These are phyloP conservation scores for Symbiodinium natans DNA, from an alignment of 73 alveolate species.

Conservation along the genomic window DNA sequence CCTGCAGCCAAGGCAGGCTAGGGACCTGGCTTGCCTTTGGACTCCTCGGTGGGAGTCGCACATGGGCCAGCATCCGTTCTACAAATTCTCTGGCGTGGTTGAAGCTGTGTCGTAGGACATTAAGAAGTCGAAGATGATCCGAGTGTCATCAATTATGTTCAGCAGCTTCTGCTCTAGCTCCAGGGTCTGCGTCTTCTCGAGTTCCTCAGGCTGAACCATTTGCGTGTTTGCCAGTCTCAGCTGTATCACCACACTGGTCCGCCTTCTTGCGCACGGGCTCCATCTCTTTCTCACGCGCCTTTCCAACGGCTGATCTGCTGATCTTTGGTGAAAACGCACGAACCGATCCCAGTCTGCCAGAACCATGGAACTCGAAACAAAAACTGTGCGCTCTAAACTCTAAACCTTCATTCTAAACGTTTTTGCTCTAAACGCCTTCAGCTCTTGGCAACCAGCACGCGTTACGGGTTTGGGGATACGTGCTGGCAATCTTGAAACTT, in stretches of 20 bases:
- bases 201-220: background rate
- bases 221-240: background rate
- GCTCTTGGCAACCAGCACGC: no score
- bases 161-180: conserved; percentile 81
- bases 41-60: conserved; percentile 4
- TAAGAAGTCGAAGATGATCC: background rate
- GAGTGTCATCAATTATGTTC: conserved; percentile 66
- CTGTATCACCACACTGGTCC: background rate
- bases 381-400: no score
- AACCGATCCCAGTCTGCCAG: background rate
- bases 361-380: background rate
- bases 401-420: no score
- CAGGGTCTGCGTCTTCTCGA: conserved; percentile 51
- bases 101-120: background rate
- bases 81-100: no score
- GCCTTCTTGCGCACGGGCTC: conserved; percentile 89
- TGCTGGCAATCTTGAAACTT: no score
- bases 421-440: no score
- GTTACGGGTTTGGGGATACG: no score
- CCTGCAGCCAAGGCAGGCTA: no score
- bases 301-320: no score
- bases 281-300: conserved; percentile 55
- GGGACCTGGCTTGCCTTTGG: conserved; percentile 46
- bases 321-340: no score
- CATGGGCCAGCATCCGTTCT: background rate